These are phyloP conservation scores for Ogataea degrootiae DNA, from an alignment of 805 yeast genomes.

Conservation along the genomic window DNA sequence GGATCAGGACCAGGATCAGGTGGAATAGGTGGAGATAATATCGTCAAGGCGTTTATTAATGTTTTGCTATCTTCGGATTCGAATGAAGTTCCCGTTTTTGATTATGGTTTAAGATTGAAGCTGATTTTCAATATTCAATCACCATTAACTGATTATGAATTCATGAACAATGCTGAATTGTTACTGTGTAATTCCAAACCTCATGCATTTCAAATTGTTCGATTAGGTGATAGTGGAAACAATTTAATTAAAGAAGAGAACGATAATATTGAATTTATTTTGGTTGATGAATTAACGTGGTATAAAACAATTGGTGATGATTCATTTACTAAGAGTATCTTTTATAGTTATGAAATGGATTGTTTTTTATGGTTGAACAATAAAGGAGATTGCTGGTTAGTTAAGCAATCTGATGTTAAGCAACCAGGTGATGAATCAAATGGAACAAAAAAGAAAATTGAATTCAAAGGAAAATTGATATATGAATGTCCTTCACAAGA, in stretches of 20 bases:
- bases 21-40: conserved; percentile 6
- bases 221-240: conserved; percentile 14
- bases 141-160: conserved; percentile 26
- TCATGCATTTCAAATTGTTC: conserved; percentile 31
- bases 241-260: conserved; percentile 17
- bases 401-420: conserved; percentile 9
- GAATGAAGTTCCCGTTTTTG: conserved; percentile 27
- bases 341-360: conserved; percentile 21
- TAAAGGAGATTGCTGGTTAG: conserved; percentile 28
- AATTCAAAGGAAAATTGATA: conserved; percentile 21
- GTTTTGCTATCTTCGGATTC: conserved; percentile 20
- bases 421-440: too few relatives aligned
- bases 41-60: conserved; percentile 24
- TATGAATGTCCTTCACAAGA: conserved; percentile 9
- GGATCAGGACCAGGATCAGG: neutral
- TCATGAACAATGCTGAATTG: conserved; percentile 21
- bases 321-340: conserved; percentile 9
- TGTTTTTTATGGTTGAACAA: conserved; percentile 29
- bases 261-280: conserved; percentile 22
- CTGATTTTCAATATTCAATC: conserved; percentile 32
- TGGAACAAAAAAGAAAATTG: conserved; percentile 3
- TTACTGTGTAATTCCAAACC: conserved; percentile 28
- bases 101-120: conserved; percentile 29
- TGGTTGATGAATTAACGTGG: conserved; percentile 31
- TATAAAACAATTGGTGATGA: conserved; percentile 15